Conservation (phyloP, 2,329 filamentous ascomycete genomes). For the Penicillium sp. region DNA sequence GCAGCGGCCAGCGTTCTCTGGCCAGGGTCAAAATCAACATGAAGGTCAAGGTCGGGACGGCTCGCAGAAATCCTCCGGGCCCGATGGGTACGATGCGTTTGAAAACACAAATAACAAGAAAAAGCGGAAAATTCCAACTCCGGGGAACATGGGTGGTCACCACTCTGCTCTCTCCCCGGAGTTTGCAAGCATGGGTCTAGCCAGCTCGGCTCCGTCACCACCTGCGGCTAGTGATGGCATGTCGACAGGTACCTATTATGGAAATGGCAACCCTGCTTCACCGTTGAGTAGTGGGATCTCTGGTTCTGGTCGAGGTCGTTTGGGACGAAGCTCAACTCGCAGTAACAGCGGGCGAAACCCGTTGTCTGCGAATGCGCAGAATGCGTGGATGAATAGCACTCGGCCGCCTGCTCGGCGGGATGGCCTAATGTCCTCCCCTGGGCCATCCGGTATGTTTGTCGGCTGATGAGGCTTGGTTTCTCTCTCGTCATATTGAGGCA, state of each 20-base stretch:
- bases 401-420: constrained; percentile 57
- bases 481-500: constrained; percentile 17
- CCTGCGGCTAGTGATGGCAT: constrained; percentile 53
- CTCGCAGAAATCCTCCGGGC: constrained; percentile 64
- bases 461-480: neutral
- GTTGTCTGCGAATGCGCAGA: constrained; percentile 64
- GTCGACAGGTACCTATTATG: constrained; percentile 61
- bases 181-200: constrained; percentile 68
- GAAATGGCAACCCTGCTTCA: constrained; percentile 60
- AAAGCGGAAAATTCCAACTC: constrained; percentile 95
- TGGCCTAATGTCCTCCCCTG: constrained; percentile 54
- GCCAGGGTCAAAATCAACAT: constrained; percentile 26
- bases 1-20: constrained; percentile 36
- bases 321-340: constrained; percentile 64
- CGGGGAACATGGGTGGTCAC: constrained; percentile 70
- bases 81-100: constrained; percentile 94
- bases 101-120: constrained; percentile 99
- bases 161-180: constrained; percentile 67
- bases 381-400: constrained; percentile 58
- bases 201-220: constrained; percentile 54
- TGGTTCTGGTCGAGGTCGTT: constrained; percentile 82
- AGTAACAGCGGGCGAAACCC: constrained; percentile 66
- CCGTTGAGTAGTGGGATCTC: constrained; percentile 73
- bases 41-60: constrained; percentile 17
- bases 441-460: constrained; percentile 42